These are phyloP conservation scores for Isoetes taiwanensis DNA, from an alignment of 75 land plant species.

Conservation along the genomic window DNA sequence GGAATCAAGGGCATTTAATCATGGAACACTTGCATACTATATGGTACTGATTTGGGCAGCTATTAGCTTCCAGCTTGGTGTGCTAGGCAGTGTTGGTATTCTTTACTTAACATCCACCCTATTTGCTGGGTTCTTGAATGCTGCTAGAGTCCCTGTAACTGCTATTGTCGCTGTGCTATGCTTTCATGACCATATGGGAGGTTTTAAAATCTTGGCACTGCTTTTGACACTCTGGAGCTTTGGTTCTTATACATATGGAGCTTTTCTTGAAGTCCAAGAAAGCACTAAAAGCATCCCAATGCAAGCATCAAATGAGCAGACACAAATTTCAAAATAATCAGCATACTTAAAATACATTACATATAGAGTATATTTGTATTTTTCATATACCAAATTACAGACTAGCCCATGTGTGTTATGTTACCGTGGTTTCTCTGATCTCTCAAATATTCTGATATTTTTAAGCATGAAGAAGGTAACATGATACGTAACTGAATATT, in stretches of 20 bases:
- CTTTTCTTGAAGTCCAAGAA: too few species aligned
- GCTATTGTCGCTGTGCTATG: slow-evolving; percentile 57
- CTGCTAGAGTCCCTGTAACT: slow-evolving; percentile 61
- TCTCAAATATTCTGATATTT: too few species aligned
- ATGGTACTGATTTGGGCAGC: slow-evolving; percentile 61
- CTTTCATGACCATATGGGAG: slow-evolving; percentile 64
- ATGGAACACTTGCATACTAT: slow-evolving; percentile 38
- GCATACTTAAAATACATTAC: too few species aligned
- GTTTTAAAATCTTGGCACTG: slow-evolving; percentile 63
- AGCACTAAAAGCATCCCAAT: too few species aligned
- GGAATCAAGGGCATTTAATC: slow-evolving; percentile 40
- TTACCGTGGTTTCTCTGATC: too few species aligned
- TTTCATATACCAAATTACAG: too few species aligned
- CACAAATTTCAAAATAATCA: too few species aligned
- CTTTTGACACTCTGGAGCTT: slow-evolving; percentile 68
- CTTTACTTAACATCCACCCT: slow-evolving; percentile 57
- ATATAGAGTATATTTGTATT: too few species aligned
- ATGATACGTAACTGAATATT: too few species aligned
- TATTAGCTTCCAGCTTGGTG: slow-evolving; percentile 62
- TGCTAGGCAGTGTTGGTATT: slow-evolving; percentile 50
- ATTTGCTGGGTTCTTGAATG: slow-evolving; percentile 69
- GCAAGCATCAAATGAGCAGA: too few species aligned
- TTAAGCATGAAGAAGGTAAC: too few species aligned
- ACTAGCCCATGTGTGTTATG: too few species aligned
- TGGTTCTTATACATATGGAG: slow-evolving; percentile 53